These are phyloP conservation scores for Peltaster fructicola DNA, from an alignment of 2,329 filamentous ascomycete genomes.

Conservation along the genomic window DNA sequence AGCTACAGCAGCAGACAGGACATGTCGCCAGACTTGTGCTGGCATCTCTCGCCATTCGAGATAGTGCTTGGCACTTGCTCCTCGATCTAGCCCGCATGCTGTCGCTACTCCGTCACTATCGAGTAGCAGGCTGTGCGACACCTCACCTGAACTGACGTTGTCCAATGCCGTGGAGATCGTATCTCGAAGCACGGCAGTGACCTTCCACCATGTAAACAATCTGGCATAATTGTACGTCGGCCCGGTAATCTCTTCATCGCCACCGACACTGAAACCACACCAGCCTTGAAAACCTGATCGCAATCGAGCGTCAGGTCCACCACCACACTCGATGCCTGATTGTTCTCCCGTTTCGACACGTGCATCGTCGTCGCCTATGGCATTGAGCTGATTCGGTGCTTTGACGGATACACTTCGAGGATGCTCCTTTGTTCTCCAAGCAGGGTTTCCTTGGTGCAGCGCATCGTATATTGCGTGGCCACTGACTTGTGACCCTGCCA, in stretches of 20 bases:
- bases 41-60: conserved; percentile 9
- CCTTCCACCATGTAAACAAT: conserved; percentile 11
- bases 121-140: conserved; percentile 1
- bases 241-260: conserved; percentile 10
- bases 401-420: too few relatives aligned
- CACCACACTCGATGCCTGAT: too few relatives aligned
- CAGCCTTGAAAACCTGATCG: too few relatives aligned
- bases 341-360: too few relatives aligned
- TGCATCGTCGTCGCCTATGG: too few relatives aligned
- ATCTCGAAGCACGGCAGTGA: conserved; percentile 6
- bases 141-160: conserved; percentile 3
- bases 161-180: conserved; percentile 6
- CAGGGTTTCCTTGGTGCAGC: conserved; percentile 4
- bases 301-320: too few relatives aligned
- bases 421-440: too few relatives aligned
- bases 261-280: conserved; percentile 9
- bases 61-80: conserved; percentile 7
- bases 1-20: conserved; percentile 7
- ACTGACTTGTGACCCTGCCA: conserved; percentile 9
- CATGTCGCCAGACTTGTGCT: conserved; percentile 7
- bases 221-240: conserved; percentile 14
- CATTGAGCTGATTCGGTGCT: too few relatives aligned
- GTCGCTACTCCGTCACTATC: conserved; percentile 1
- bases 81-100: conserved; percentile 8
- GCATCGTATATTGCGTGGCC: conserved; percentile 9